Base-by-base conservation (phyloP, 306 rosid species). In the Vigna nakashimae region DNA sequence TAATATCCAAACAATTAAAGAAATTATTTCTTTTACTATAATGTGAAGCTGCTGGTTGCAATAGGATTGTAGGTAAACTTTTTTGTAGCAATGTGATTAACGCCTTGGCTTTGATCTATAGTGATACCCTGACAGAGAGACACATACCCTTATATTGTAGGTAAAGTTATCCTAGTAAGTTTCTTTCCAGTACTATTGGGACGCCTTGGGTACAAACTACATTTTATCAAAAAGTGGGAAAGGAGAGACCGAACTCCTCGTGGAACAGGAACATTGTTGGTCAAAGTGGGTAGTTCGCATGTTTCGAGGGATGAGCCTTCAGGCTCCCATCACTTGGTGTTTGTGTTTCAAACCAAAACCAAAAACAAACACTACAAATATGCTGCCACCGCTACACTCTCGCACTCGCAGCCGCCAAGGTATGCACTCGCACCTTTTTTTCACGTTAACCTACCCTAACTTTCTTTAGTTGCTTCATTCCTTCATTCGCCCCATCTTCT, bases 391-490 rank as follows among this genome's bases (percentile, higher is more conserved):
- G 53, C 8, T 53, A 59, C 64, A n/a, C 64, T 5, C 38, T n/a
- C 71, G 46, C 71, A 50, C 49, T 24, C 71, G 56, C 77, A 71
- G 78, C 83, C 83, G 56, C 65, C 65, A 52, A 79, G 83, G 78
- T 79, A 69, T 11, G 69, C 38, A 53, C 28, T 16, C 13, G 6
- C 59, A 24, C 45, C 62, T 55, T 76, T 55, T n/a, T 34, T 67
- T 67, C 50, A 11, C 57, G 14, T 55, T 57, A 63, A 9, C 55
- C 42, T 18, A 59, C 32, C 76, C 45, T 57, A 75, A 24, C 7
- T 3, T 17, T 2, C 69, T 14, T 26, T 42, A 36, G 59, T 10
- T 58, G 34, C 13, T 40, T 65, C 40, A 3, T 46, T 76, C 17
- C 43, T 79, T 64, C 50, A 13, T 40, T 73, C 28, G 18, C 9